Percentiles rank a stretch among this genome's conserved stretches.
Evolutionary conservation across 768 basidiomycete genomes (phyloP).

Genomic region (Termitomyces sp.): DNA sequence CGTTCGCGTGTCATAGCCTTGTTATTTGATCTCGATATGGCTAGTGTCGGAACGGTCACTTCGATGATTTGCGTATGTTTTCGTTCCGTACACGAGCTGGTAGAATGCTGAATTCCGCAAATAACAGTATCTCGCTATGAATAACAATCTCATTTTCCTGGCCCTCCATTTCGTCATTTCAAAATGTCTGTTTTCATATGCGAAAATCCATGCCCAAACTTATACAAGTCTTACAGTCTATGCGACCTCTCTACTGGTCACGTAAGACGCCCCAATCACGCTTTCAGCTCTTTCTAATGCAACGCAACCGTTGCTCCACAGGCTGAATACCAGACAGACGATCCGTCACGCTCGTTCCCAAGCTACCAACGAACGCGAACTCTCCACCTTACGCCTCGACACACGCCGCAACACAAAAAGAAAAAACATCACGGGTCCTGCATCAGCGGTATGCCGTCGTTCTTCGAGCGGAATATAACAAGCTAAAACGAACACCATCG

Average conservation of each 20-base stretch:
- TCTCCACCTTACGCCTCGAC: constrained; percentile 3
- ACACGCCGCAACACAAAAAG: not conserved
- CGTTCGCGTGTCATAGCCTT: not conserved
- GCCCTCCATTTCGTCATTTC: constrained; percentile 36
- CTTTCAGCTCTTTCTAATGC: not conserved
- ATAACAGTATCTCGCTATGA: constrained; percentile 3
- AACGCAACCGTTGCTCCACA: not conserved
- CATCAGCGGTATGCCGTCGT: not conserved
- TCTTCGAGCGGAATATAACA: not conserved
- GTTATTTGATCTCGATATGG: not conserved
- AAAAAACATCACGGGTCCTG: not conserved
- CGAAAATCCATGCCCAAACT: not conserved
- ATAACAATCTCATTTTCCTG: constrained; percentile 30
- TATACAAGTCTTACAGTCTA: constrained; percentile 13
- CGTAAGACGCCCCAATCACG: not conserved
- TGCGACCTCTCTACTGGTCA: constrained; percentile 12
- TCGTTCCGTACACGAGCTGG: not conserved
- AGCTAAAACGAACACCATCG: not conserved
- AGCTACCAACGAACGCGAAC: constrained; percentile 2
- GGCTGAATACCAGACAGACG: constrained; percentile 18
- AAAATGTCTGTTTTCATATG: constrained; percentile 24
- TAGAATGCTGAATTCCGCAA: not conserved
- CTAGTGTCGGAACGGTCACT: constrained; percentile 8
- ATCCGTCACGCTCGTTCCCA: constrained; percentile 13
- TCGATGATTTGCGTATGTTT: constrained; percentile 10